Percentiles rank a stretch among this genome's conserved stretches.
Evolutionary conservation across 2,329 filamentous ascomycete species (phyloP).

Genomic region (Tolypocladium album): DNA sequence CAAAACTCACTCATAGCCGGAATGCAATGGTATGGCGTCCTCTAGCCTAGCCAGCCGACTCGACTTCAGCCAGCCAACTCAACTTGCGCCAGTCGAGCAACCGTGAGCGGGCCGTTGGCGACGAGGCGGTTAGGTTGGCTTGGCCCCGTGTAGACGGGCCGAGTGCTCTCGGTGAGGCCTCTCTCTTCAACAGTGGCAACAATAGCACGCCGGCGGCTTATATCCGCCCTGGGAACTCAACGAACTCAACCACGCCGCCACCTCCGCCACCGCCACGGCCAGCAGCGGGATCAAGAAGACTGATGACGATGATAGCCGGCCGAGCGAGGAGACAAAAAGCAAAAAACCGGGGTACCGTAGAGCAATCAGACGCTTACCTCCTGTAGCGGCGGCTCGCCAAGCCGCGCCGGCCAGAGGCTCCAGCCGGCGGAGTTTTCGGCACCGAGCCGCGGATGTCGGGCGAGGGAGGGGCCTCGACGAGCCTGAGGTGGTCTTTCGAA

Average conservation of each 20-base stretch:
- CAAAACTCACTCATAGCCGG: not conserved
- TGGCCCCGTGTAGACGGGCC: not conserved
- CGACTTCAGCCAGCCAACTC: too few species aligned
- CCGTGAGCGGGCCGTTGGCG: not conserved
- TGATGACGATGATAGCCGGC: not conserved
- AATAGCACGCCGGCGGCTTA: not conserved
- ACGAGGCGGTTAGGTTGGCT: not conserved
- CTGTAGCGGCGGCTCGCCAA: not conserved
- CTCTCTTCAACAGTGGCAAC: not conserved
- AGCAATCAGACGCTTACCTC: not conserved
- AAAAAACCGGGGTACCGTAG: not conserved
- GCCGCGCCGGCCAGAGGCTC: not conserved
- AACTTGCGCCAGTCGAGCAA: not conserved
- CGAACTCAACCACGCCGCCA: not conserved
- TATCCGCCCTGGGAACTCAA: not conserved
- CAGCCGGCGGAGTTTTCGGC: not conserved
- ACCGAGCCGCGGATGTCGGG: not conserved
- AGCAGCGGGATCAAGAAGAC: not conserved
- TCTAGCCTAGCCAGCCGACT: not conserved
- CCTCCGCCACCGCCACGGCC: not conserved
- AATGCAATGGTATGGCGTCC: not conserved
- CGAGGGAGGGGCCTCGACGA: not conserved
- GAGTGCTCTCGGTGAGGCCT: not conserved
- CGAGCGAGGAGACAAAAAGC: not conserved
- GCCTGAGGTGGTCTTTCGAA: not conserved